Percentiles rank a stretch among this genome's conserved stretches.
Conservation (phyloP, 805 yeast species). For the Sugiyamaella americana region DNA sequence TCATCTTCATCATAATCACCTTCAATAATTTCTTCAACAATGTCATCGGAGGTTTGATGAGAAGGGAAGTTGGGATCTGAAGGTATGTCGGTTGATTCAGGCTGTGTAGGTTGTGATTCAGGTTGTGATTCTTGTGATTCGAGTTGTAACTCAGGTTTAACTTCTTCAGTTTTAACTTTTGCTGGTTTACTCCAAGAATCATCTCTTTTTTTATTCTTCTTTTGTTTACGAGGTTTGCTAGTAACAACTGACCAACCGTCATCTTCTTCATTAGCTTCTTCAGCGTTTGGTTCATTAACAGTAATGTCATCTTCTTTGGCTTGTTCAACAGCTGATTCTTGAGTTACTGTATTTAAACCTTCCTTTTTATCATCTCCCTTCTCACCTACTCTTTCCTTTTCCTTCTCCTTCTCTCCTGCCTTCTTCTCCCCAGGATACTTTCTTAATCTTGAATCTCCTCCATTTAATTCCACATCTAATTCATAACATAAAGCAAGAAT, state of each 20-base stretch:
- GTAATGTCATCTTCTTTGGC: conserved; percentile 1
- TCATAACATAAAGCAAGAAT: conserved; percentile 89
- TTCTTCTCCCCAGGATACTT: conserved; percentile 51
- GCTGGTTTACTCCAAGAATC: conserved; percentile 7
- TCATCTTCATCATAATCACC: conserved; percentile 29
- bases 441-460: conserved; percentile 68
- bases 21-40: not conserved
- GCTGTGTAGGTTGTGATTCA: not conserved
- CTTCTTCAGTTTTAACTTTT: conserved; percentile 6
- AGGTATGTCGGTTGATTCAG: too few species aligned
- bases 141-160: not conserved
- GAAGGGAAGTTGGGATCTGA: conserved; percentile 1
- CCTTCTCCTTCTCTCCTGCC: not conserved
- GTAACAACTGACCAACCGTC: conserved; percentile 13
- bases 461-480: conserved; percentile 62
- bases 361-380: not conserved
- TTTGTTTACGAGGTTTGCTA: conserved; percentile 5
- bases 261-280: conserved; percentile 6
- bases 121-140: not conserved
- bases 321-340: not conserved
- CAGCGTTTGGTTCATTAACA: conserved; percentile 4
- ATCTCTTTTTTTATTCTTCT: conserved; percentile 9
- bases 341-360: conserved; percentile 1
- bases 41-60: not conserved
- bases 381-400: too few species aligned